Evolutionary conservation across 352 stramenopile genomes (phyloP).

Genomic region (Peronospora farinosa): DNA sequence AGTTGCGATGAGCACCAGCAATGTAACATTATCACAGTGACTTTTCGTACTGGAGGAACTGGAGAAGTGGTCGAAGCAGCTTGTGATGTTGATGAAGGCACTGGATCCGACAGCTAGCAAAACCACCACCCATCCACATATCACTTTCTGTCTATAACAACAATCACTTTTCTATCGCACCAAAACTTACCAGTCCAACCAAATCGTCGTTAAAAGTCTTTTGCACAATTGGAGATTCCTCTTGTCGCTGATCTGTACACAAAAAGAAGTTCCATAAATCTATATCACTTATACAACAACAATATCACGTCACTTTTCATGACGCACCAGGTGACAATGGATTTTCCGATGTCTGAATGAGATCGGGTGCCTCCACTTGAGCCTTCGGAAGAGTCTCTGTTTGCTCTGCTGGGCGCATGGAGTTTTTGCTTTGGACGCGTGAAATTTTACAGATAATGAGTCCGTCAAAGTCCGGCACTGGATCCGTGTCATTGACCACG

Average conservation of each 20-base stretch:
- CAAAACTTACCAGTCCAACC: slow-evolving; percentile 54
- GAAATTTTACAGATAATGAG: slow-evolving; percentile 79
- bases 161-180: not conserved
- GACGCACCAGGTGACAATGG: slow-evolving; percentile 24
- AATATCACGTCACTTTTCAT: not conserved
- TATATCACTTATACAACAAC: not conserved
- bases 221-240: slow-evolving; percentile 34
- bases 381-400: slow-evolving; percentile 23
- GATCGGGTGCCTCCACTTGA: slow-evolving; percentile 42
- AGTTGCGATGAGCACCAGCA: not conserved
- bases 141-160: not conserved
- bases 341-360: slow-evolving; percentile 65
- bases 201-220: slow-evolving; percentile 81
- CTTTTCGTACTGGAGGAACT: slow-evolving; percentile 26
- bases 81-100: slow-evolving; percentile 36
- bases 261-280: not conserved
- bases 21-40: not conserved
- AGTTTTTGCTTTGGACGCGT: slow-evolving; percentile 47
- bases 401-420: slow-evolving; percentile 35
- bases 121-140: too few relatives aligned
- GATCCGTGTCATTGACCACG: slow-evolving; percentile 59
- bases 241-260: slow-evolving; percentile 37
- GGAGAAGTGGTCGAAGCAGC: slow-evolving; percentile 35
- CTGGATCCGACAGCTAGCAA: slow-evolving; percentile 53
- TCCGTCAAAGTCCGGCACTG: slow-evolving; percentile 74